Evolutionary conservation across 768 basidiomycete species (phyloP), one percentile per base, ranked within the genome.

Genomic region (Mycena alexandri): DNA sequence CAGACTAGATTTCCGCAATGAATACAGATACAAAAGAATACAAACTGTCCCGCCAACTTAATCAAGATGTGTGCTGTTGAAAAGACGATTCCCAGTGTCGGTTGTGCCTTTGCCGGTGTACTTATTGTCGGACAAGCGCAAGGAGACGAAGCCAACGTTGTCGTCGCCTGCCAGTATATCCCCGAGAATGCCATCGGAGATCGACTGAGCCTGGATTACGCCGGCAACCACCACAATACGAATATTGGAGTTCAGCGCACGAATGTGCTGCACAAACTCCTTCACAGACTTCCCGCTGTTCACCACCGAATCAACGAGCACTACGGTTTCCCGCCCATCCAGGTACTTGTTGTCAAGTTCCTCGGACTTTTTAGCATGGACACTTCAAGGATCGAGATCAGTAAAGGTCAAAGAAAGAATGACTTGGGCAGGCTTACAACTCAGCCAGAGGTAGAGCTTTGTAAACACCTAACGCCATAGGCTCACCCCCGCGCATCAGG

Each of bases 401-500:
- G 60, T 61, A 22, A 33, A 51, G 16, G 47, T 34, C 13, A 56
- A 33, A 56, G 16, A 47, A 52, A 52, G 21, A 53, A 59, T 14
- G 4, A 24, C n/a, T 22, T 21, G 29, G n/a, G 58, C 22, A 16
- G 24, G 63, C 71, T 69, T 50, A 72, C 71, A 74, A 75, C 74
- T 69, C 72, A 46, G 74, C 71, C 33, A 61, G 64, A 11, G 58
- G 68, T 25, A 75, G 48, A 44, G 65, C 73, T 12, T 60, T 62
- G 56, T 58, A 72, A 24, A 75, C 63, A 61, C 74, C 65, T 9
- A 60, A 46, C 29, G 74, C 75, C 72, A 76, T 72, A 17, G 72
- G 73, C 65, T 74, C 75, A 24, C 73, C 73, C 16, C 74, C 75
- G 47, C 72, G 75, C 75, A 76, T 73, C 1, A 73, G 71, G 16